These are phyloP conservation scores for Penicillium arizonense DNA, from an alignment of 495 filamentous ascomycete genomes.

Conservation along the genomic window DNA sequence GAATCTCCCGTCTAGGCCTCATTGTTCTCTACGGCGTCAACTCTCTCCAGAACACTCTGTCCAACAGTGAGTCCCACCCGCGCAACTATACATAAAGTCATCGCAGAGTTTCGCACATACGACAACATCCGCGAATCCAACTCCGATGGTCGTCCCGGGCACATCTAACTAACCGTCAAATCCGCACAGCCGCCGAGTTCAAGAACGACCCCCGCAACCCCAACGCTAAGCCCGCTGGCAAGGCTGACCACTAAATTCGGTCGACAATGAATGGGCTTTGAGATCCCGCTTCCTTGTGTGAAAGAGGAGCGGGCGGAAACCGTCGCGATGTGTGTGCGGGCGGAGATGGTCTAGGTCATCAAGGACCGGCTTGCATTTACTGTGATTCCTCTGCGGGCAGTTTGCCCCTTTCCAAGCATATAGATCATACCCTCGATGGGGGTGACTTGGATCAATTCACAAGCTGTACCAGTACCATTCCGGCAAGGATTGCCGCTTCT, in stretches of 20 bases:
- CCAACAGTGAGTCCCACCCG: slow-evolving; percentile 61
- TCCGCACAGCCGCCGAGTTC: slow-evolving; percentile 73
- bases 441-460: slow-evolving; percentile 44
- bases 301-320: slow-evolving; percentile 12
- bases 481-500: background rate
- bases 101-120: background rate
- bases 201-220: slow-evolving; percentile 96
- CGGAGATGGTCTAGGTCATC: slow-evolving; percentile 20
- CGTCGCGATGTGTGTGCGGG: slow-evolving; percentile 11
- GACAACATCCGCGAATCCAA: background rate
- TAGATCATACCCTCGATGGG: slow-evolving; percentile 38
- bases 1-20: slow-evolving; percentile 53
- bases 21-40: slow-evolving; percentile 88
- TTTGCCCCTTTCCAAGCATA: slow-evolving; percentile 44
- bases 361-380: slow-evolving; percentile 20
- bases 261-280: slow-evolving; percentile 15
- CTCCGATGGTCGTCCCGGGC: slow-evolving; percentile 4
- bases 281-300: slow-evolving; percentile 15
- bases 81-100: background rate
- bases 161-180: slow-evolving; percentile 20
- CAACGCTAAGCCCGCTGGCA: slow-evolving; percentile 51
- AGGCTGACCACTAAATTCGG: slow-evolving; percentile 43
- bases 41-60: slow-evolving; percentile 66
- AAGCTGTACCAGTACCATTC: slow-evolving; percentile 41
- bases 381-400: slow-evolving; percentile 32